Evolutionary conservation across 2,329 filamentous ascomycete species (phyloP).

Genomic region (Colletotrichum tropicale): DNA sequence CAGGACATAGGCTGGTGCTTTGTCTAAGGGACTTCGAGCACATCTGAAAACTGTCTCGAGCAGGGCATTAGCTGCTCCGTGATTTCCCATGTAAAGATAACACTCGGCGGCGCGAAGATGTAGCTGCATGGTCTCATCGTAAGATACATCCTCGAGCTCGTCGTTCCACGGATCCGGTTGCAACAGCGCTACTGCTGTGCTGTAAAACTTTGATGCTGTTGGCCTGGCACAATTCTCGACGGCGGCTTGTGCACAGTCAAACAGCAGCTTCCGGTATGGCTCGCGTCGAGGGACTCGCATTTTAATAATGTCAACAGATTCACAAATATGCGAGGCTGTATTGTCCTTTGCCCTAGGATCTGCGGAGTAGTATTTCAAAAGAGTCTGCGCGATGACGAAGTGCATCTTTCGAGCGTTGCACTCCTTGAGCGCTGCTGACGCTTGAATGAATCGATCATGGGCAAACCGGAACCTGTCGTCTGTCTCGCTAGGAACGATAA

Average conservation of each 20-base stretch:
- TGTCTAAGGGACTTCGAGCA: constrained; percentile 76
- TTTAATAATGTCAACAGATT: constrained; percentile 77
- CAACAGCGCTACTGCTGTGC: constrained; percentile 76
- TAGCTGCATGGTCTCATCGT: constrained; percentile 83
- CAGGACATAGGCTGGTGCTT: constrained; percentile 82
- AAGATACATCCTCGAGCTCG: constrained; percentile 72
- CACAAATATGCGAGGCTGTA: constrained; percentile 81
- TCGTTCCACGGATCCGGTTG: constrained; percentile 81
- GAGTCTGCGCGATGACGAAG: constrained; percentile 82
- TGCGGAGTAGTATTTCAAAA: constrained; percentile 70
- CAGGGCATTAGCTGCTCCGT: constrained; percentile 69
- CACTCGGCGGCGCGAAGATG: constrained; percentile 83
- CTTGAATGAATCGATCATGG: constrained; percentile 86
- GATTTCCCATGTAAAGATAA: constrained; percentile 78
- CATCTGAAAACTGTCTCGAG: constrained; percentile 72
- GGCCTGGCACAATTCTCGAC: constrained; percentile 82
- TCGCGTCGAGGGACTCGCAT: constrained; percentile 62
- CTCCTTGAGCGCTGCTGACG: constrained; percentile 72
- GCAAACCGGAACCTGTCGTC: constrained; percentile 89
- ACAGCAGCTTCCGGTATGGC: constrained; percentile 76
- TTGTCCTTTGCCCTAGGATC: constrained; percentile 72
- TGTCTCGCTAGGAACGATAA: constrained; percentile 80
- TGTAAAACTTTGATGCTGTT: constrained; percentile 84
- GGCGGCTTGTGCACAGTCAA: constrained; percentile 78
- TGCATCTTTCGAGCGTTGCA: constrained; percentile 82